phyloP scores from a whole-genome alignment of 176 grass and related monocot species.

The Lolium perenne region DNA sequence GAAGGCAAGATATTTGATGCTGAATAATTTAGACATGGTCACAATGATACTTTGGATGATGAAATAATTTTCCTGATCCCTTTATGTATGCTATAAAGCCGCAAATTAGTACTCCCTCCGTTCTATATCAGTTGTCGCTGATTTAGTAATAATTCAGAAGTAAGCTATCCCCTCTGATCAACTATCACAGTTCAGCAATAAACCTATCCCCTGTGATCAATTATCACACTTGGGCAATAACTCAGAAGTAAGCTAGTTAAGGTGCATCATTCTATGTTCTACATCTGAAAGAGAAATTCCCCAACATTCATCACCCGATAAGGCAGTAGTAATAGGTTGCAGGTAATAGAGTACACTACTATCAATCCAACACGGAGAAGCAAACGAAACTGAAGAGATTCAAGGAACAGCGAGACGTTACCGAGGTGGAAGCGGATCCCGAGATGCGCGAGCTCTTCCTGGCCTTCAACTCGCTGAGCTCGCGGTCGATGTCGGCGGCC shows the following conservation, averaged over 20 bases:
- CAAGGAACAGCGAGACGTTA: conserved; percentile 4
- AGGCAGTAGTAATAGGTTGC: background rate
- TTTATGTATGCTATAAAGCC: background rate
- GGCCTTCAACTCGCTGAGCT: conserved; percentile 48
- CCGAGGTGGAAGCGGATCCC: conserved; percentile 46
- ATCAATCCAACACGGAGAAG: background rate
- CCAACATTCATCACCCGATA: background rate
- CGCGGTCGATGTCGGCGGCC: conserved; percentile 55
- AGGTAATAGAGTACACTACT: background rate
- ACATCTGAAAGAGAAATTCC: background rate
- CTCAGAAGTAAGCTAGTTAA: background rate
- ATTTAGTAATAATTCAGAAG: no score
- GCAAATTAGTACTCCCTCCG: background rate
- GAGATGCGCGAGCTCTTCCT: background rate
- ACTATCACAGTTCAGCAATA: background rate
- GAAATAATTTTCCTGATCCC: background rate
- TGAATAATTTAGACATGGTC: background rate
- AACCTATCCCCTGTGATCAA: background rate
- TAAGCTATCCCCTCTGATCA: background rate
- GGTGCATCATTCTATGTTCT: background rate
- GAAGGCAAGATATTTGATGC: background rate
- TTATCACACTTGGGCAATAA: background rate
- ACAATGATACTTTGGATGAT: conserved; percentile 4
- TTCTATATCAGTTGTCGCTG: no score
- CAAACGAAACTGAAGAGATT: background rate